phyloP scores from a whole-genome alignment of 2,329 filamentous ascomycete species.

The Alternaria dauci region DNA sequence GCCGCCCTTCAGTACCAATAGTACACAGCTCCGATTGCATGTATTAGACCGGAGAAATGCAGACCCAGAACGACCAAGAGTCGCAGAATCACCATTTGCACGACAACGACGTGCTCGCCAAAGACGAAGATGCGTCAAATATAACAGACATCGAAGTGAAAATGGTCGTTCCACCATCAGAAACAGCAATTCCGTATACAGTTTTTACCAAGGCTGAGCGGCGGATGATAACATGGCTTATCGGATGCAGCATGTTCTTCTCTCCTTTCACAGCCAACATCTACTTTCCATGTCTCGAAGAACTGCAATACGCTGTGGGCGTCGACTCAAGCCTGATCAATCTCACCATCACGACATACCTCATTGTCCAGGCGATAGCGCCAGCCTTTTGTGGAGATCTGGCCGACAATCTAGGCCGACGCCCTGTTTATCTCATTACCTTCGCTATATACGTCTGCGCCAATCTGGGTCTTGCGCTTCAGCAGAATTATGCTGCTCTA shows the following conservation, averaged over 20 bases:
- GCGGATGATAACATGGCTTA: not conserved
- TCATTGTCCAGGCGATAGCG: not conserved
- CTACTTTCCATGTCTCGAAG: not conserved
- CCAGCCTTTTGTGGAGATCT: slow-evolving; percentile 2
- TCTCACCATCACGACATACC: not conserved
- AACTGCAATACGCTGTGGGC: not conserved
- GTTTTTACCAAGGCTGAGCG: not conserved
- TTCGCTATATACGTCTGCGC: not conserved
- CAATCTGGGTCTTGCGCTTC: not conserved
- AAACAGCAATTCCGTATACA: not conserved
- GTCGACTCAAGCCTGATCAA: not conserved
- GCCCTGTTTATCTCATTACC: not conserved
- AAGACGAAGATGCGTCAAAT: not conserved
- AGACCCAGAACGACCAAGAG: too few species aligned
- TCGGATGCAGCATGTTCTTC: not conserved
- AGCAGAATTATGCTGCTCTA: not conserved
- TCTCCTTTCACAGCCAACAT: not conserved
- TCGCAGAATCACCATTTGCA: too few species aligned
- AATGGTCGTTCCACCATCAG: not conserved
- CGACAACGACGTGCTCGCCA: not conserved
- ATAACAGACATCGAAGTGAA: not conserved
- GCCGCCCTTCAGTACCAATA: too few species aligned
- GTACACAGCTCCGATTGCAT: too few species aligned
- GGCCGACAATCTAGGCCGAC: slow-evolving; percentile 1
- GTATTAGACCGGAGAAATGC: too few species aligned